Conservation (phyloP, 1,139 yeast species). For the Lodderomyces pseudojiufengensis region DNA sequence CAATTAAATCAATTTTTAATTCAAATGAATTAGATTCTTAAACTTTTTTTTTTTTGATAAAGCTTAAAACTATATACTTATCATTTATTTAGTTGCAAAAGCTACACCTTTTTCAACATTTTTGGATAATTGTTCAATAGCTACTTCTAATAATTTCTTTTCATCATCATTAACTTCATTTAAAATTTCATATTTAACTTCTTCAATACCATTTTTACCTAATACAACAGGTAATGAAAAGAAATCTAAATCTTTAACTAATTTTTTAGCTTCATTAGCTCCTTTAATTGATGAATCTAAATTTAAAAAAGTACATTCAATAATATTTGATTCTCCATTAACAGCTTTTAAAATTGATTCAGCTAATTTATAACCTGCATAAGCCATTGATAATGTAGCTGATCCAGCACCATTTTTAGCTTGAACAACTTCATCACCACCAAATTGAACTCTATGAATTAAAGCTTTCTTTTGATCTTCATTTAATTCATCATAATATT, state of each 20-base stretch:
- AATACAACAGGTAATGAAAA: constrained; percentile 90
- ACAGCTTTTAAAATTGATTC: constrained; percentile 79
- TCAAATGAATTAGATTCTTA: constrained; percentile 1
- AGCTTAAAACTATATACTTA: no score
- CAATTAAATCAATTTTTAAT: constrained; percentile 9
- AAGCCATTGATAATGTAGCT: constrained; percentile 98
- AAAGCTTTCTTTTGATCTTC: constrained; percentile 63
- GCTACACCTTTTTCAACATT: constrained; percentile 64
- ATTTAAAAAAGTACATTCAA: constrained; percentile 73
- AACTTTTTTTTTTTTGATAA: neutral
- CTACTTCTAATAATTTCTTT: constrained; percentile 71
- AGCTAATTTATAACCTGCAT: constrained; percentile 94
- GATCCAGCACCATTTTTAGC: constrained; percentile 99
- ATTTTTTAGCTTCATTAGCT: constrained; percentile 75
- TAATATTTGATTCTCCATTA: constrained; percentile 63
- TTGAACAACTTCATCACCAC: constrained; percentile 98
- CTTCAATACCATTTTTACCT: constrained; percentile 85
- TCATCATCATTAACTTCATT: constrained; percentile 58
- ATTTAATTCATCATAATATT: constrained; percentile 43
- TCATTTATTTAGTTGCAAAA: constrained; percentile 39
- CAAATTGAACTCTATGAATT: constrained; percentile 93
- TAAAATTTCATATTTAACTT: constrained; percentile 47
- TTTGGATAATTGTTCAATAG: constrained; percentile 78
- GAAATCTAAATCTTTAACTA: constrained; percentile 79
- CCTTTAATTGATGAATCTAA: constrained; percentile 42